A percentile compares a stretch with the other conserved stretches of the same genome.
Evolutionary conservation across 306 rosid species (phyloP).

Genomic region (Rosa chinensis): DNA sequence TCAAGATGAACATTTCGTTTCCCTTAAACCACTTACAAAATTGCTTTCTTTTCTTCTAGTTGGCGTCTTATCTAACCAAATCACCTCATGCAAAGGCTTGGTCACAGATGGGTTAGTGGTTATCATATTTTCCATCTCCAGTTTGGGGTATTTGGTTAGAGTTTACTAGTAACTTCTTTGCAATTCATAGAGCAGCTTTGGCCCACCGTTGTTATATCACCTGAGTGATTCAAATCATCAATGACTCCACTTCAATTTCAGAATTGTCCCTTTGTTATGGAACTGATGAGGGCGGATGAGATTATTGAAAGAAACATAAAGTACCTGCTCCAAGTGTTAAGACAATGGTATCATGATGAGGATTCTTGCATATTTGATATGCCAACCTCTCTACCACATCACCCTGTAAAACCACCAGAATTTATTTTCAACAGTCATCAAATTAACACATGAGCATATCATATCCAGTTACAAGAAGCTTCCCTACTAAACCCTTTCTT

Average conservation of each 20-base stretch:
- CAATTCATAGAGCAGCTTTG: slow-evolving; percentile 24
- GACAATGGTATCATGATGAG: slow-evolving; percentile 18
- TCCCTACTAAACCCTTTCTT: neutral
- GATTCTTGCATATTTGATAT: slow-evolving; percentile 20
- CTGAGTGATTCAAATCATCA: neutral
- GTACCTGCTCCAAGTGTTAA: slow-evolving; percentile 38
- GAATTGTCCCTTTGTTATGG: neutral
- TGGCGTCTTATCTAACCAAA: neutral
- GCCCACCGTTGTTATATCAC: slow-evolving; percentile 27
- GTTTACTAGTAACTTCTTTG: neutral
- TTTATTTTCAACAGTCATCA: neutral
- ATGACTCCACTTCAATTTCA: neutral
- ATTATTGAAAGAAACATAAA: neutral
- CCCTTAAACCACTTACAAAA: neutral
- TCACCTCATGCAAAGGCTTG: neutral
- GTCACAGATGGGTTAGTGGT: neutral
- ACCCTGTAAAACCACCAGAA: slow-evolving; percentile 18
- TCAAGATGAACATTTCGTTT: neutral
- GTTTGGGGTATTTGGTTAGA: neutral
- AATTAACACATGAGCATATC: neutral
- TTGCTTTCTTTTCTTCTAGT: neutral
- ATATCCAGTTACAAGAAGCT: neutral
- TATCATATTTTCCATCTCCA: neutral
- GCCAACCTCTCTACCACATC: slow-evolving; percentile 28
- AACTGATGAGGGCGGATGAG: neutral